These are phyloP conservation scores for Suillus occidentalis DNA, from an alignment of 768 basidiomycete genomes.

Conservation along the genomic window DNA sequence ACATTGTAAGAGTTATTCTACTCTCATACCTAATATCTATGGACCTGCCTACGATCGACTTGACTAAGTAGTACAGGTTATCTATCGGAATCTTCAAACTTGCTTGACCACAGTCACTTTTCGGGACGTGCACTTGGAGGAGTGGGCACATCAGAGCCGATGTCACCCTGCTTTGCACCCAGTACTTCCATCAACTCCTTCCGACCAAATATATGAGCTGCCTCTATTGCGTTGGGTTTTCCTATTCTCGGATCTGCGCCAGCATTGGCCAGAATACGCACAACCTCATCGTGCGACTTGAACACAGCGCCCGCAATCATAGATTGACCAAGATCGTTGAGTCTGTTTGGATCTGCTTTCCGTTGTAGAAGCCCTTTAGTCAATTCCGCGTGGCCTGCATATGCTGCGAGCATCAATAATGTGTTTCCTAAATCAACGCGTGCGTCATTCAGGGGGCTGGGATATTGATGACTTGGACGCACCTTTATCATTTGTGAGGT, in stretches of 20 bases:
- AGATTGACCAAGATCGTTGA: slow-evolving; percentile 73
- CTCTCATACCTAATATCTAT: background rate
- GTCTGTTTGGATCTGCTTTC: slow-evolving; percentile 63
- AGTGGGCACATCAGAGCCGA: slow-evolving; percentile 31
- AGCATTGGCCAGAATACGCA: slow-evolving; percentile 47
- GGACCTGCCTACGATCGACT: background rate
- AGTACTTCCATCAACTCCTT: slow-evolving; percentile 54
- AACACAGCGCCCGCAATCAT: slow-evolving; percentile 79
- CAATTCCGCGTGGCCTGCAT: slow-evolving; percentile 61
- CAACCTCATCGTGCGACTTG: slow-evolving; percentile 66
- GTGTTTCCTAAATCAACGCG: slow-evolving; percentile 57
- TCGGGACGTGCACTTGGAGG: slow-evolving; percentile 20
- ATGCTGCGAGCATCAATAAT: slow-evolving; percentile 76
- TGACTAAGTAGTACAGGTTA: background rate
- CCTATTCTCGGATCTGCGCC: slow-evolving; percentile 68
- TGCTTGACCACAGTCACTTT: background rate
- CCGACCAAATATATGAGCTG: slow-evolving; percentile 67
- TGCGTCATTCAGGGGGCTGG: slow-evolving; percentile 1
- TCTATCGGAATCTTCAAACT: background rate
- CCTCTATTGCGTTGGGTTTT: slow-evolving; percentile 65
- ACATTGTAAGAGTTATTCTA: background rate
- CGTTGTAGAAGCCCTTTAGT: slow-evolving; percentile 51
- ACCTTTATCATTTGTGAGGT: slow-evolving; percentile 76
- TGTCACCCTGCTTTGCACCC: slow-evolving; percentile 59
- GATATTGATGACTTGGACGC: slow-evolving; percentile 8